Evolutionary conservation across 345 rosid genomes (phyloP).

Genomic region (Citrus glauca): DNA sequence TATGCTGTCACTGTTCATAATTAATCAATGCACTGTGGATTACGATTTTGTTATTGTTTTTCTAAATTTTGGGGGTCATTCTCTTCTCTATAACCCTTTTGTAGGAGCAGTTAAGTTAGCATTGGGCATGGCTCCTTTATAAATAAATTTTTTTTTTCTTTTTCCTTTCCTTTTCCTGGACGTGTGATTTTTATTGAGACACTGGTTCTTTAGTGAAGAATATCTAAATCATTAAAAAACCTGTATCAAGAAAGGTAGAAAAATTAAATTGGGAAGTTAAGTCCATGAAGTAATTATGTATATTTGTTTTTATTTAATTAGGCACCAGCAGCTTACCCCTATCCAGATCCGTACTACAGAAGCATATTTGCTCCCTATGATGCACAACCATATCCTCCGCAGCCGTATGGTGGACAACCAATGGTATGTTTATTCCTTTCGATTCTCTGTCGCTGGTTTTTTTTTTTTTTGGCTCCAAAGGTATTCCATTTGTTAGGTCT

Average conservation of each 20-base stretch:
- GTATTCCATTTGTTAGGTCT: background rate
- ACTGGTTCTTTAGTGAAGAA: background rate
- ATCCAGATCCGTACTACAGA: constrained; percentile 91
- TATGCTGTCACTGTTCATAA: background rate
- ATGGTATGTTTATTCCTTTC: constrained; percentile 39
- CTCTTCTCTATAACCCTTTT: background rate
- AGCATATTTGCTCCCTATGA: constrained; percentile 89
- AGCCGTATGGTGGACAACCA: constrained; percentile 72
- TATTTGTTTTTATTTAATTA: constrained; percentile 30
- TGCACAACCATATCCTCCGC: constrained; percentile 66
- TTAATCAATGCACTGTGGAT: background rate
- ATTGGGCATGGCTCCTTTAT: background rate
- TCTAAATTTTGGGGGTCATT: background rate
- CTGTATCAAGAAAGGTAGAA: background rate
- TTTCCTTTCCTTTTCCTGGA: background rate
- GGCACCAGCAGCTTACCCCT: constrained; percentile 79
- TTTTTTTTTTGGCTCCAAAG: too few relatives aligned
- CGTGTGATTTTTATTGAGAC: background rate
- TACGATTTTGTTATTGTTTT: too few relatives aligned
- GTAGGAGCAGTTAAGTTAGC: background rate
- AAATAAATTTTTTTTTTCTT: too few relatives aligned
- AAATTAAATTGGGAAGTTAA: constrained; percentile 7
- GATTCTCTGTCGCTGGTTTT: background rate
- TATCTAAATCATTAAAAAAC: constrained; percentile 2
- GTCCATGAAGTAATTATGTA: constrained; percentile 15